Conservation (phyloP, 768 basidiomycete genomes). For the Agaricus sinodeliciosus region DNA sequence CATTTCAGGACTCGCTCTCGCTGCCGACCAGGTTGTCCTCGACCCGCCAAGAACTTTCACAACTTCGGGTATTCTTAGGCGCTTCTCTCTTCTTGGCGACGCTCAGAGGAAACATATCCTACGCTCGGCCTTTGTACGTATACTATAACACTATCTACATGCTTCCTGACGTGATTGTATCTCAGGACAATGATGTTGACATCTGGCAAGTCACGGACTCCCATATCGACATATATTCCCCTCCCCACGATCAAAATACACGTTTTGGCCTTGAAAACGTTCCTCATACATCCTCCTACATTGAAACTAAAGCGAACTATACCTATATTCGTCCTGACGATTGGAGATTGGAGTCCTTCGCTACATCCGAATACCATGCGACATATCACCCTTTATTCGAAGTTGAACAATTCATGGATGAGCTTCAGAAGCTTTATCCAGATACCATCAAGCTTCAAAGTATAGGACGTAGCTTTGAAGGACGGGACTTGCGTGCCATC, state of each 20-base stretch:
- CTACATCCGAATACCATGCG: slow-evolving; percentile 33
- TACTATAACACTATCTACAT: not conserved
- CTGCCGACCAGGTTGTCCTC: not conserved
- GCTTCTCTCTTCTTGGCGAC: slow-evolving; percentile 6
- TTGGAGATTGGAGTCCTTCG: slow-evolving; percentile 29
- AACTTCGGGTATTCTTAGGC: slow-evolving; percentile 7
- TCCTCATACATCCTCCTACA: slow-evolving; percentile 17
- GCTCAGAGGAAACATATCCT: slow-evolving; percentile 2
- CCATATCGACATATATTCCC: slow-evolving; percentile 46
- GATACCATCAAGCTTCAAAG: slow-evolving; percentile 36
- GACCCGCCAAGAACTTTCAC: not conserved
- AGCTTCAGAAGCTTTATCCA: slow-evolving; percentile 41
- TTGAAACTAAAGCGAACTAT: slow-evolving; percentile 4
- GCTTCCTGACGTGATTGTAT: not conserved
- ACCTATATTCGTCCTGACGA: slow-evolving; percentile 6
- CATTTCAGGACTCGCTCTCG: not conserved
- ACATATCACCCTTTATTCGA: slow-evolving; percentile 53
- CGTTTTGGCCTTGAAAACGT: slow-evolving; percentile 18
- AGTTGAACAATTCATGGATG: slow-evolving; percentile 43
- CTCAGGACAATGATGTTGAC: slow-evolving; percentile 39
- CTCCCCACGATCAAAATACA: slow-evolving; percentile 16
- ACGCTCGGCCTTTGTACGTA: slow-evolving; percentile 6
- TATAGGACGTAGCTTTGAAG: slow-evolving; percentile 54
- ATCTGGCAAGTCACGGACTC: slow-evolving; percentile 42
- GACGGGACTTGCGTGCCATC: slow-evolving; percentile 50